Evolutionary conservation across 768 basidiomycete genomes (phyloP), one percentile per base, ranked within the genome.

Genomic region (Agaricus subrufescens): DNA sequence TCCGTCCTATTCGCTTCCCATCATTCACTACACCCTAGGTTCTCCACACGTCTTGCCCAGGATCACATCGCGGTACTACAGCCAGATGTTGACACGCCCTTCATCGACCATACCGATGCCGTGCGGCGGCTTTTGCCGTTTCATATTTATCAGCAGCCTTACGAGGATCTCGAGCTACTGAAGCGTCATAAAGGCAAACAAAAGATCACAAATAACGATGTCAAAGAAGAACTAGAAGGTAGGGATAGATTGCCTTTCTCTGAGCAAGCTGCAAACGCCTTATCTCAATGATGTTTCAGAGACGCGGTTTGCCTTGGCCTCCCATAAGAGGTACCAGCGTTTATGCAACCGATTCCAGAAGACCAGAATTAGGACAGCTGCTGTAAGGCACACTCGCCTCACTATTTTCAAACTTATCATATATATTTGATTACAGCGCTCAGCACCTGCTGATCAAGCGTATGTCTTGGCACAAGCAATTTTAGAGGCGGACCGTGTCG

Each of bases 41-140:
- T 89, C 59, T 72, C 77, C 56, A 66, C 78, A 25, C 77, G 77
- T 60, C 72, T 91, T 49, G 77, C 77, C 1, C 70, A 76, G 37
- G 90, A 93, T 67, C 89, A 91, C 52, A 71, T 74, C 40, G 70
- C 76, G 14, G 81, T 80, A 14, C 62, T 83, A 49, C 76, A 82
- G 50, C 88, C 89, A 39, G 86, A 91, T 61, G 75, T 80, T 38
- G 87, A 91, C 49, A 76, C 82, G 0, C 85, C 89, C 1, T 93
- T 93, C 61, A 58, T 62, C 12, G 83, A 89, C 62, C 68, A 74
- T 8, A 64, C 70, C 4, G 91, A 93, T 64, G 85, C 76, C 2
- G 75, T 91, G 25, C 77, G 81, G n/a, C 79, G 89, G 49, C 74
- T 93, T 23, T 73, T 92, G 23, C 89, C 91, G 0, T 92, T 89